These are phyloP conservation scores for Pelargonium cotyledonis DNA, from an alignment of 441 rosid genomes.

Conservation along the genomic window DNA sequence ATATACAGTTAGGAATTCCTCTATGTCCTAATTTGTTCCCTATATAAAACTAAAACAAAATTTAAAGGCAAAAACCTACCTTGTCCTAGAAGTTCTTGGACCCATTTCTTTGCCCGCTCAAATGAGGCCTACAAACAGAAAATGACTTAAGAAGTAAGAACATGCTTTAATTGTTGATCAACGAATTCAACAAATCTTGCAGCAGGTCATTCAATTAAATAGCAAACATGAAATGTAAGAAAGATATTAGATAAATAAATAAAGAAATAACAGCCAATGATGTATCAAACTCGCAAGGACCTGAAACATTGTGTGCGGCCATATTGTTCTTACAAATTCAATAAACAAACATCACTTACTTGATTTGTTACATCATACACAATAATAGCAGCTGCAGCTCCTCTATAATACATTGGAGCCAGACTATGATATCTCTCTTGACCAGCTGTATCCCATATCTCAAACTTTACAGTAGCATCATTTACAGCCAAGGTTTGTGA, in stretches of 20 bases:
- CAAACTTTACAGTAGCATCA: conserved; percentile 92
- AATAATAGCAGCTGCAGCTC: conserved; percentile 29
- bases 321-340: not conserved
- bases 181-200: not conserved
- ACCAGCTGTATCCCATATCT: conserved; percentile 99
- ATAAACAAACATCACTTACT: not conserved
- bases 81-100: conserved; percentile 90
- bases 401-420: conserved; percentile 99
- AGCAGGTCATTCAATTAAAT: not conserved
- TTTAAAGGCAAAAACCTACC: conserved; percentile 33
- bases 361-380: conserved; percentile 4
- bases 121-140: conserved; percentile 60
- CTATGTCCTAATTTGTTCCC: not conserved
- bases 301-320: not conserved
- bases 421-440: conserved; percentile 97
- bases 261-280: not conserved
- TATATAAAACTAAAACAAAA: not conserved
- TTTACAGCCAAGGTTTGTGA: conserved; percentile 88
- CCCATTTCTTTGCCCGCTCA: conserved; percentile 96
- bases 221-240: not conserved
- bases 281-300: not conserved
- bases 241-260: not conserved
- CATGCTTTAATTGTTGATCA: conserved; percentile 9
- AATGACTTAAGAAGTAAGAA: not conserved
- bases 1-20: not conserved